Evolutionary conservation across 2,329 filamentous ascomycete species (phyloP).

Genomic region (Nothomitra cinnamomea): DNA sequence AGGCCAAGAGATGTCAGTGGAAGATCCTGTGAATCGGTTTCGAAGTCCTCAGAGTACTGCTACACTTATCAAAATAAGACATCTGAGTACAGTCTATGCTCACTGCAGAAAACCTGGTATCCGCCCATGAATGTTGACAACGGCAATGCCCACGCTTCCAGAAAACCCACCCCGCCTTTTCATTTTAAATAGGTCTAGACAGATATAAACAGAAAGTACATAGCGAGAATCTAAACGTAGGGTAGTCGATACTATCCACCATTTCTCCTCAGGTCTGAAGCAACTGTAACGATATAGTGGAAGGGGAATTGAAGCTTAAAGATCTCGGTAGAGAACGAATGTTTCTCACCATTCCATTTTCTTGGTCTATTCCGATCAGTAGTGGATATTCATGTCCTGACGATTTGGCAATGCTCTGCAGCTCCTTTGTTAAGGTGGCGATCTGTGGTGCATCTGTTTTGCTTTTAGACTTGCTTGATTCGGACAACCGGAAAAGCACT

Average conservation of each 20-base stretch:
- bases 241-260: no score
- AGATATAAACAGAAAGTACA: no score
- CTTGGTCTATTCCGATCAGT: slow-evolving; percentile 29
- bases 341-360: slow-evolving; percentile 28
- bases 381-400: slow-evolving; percentile 24
- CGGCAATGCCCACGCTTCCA: no score
- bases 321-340: slow-evolving; percentile 18
- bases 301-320: no score
- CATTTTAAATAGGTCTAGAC: no score
- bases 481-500: not conserved
- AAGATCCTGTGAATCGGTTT: not conserved
- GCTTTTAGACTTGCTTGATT: slow-evolving; percentile 15
- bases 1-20: not conserved
- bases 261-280: no score
- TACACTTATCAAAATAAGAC: not conserved
- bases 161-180: no score
- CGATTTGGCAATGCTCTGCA: slow-evolving; percentile 24
- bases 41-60: not conserved
- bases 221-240: no score
- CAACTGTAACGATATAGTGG: no score
- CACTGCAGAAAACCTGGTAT: not conserved
- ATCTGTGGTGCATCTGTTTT: slow-evolving; percentile 23
- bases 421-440: slow-evolving; percentile 14
- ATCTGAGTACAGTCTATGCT: no score
- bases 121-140: not conserved